Base-by-base conservation (phyloP, 2,329 filamentous ascomycete species). In the Xenoacremonium recifei region DNA sequence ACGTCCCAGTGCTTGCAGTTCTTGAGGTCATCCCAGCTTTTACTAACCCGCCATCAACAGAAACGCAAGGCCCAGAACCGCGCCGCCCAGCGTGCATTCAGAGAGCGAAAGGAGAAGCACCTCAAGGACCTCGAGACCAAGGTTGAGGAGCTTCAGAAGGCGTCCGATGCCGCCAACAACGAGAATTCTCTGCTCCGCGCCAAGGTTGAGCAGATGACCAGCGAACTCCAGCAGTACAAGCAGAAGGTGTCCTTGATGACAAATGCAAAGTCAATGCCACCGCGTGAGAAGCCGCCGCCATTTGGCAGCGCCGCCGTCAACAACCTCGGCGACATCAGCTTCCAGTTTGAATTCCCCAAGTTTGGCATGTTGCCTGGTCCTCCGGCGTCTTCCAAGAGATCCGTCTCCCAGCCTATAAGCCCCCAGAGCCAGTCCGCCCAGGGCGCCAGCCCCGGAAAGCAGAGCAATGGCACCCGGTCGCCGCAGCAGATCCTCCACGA, bases 1-100 rank as follows among this genome's bases (percentile, higher is more conserved):
- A 83, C 73, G 91, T 81, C 35, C 43, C 42, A 15, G 16, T 11
- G 16, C 34, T 18, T 6, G 27, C 10, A 11, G n/a, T 33, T 6
- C 23, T 16, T n/a, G 34, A 10, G 38, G 18, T 20, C 32, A 17
- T 33, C 18, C 5, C n/a, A n/a, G n/a, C 30, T 30, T 11, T 40
- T 53, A 37, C 49, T 51, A 44, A 51, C 38, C 13, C 11, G 23
- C 12, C 25, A 6, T 12, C 23, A 49, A 35, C 58, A 95, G 89
- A 95, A 95, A 71, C 85, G 90, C 57, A 99, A 99, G 71, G 93
- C 93, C 9, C 91, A 96, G 62, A 96, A 96, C 55, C 82, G 91
- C 53, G 91, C 91, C 10, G 91, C 91, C 4, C 91, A 96, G 67
- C 82, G 91, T 44, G 91, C 91, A 6, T 96, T 96, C 76, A 83